Percentiles rank a stretch among this genome's conserved stretches.
These are phyloP conservation scores for Batkoa obscura DNA, from an alignment of 371 early-diverging fungal species.

Conservation along the genomic window DNA sequence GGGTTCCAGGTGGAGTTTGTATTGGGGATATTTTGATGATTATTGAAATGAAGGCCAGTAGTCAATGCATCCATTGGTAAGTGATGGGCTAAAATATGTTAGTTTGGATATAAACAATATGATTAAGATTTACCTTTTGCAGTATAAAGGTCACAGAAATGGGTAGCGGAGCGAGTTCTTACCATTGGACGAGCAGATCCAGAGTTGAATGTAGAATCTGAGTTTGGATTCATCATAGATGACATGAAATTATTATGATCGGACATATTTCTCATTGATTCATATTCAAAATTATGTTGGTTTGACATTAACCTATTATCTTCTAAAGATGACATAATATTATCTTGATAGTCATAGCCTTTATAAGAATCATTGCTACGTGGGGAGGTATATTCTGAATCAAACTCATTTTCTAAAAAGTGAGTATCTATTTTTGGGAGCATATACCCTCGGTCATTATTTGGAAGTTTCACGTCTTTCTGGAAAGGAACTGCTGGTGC, in stretches of 20 bases:
- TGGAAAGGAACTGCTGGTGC: not conserved
- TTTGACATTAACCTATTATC: too few relatives aligned
- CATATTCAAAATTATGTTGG: too few relatives aligned
- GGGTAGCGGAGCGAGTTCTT: not conserved
- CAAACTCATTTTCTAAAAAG: not conserved
- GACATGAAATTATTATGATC: not conserved
- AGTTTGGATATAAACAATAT: too few relatives aligned
- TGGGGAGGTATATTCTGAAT: not conserved
- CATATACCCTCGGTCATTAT: too few relatives aligned
- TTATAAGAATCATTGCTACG: not conserved
- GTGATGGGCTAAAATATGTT: not conserved
- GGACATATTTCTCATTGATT: not conserved
- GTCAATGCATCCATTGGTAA: not conserved
- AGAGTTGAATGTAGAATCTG: too few relatives aligned
- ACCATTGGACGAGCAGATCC: not conserved
- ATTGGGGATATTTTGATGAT: not conserved
- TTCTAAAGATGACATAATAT: too few relatives aligned
- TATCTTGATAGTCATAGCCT: not conserved
- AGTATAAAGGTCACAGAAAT: not conserved
- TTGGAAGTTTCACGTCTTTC: too few relatives aligned
- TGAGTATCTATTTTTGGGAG: not conserved
- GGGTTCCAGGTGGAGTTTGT: not conserved
- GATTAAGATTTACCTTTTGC: not conserved
- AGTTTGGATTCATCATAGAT: not conserved
- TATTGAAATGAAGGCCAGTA: not conserved